Evolutionary conservation across 1,284 basidiomycete species (phyloP), one percentile per base, ranked within the genome.

Genomic region (Cutaneotrichosporon sp.): DNA sequence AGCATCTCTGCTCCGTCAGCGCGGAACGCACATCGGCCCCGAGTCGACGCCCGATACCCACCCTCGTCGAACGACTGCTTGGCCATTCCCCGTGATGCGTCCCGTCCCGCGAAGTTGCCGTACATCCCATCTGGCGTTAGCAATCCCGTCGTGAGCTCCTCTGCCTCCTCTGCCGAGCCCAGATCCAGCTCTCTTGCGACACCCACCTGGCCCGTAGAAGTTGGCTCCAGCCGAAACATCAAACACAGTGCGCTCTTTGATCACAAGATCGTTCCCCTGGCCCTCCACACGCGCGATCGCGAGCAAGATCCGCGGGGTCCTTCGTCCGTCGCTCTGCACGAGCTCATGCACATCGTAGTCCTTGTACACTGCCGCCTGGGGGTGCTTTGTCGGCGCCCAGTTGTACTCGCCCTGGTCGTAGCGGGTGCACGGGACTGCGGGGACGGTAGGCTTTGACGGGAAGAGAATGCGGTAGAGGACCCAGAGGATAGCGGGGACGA

Each of bases 41-140:
- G n/a, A n/a, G n/a, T n/a, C n/a, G n/a, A n/a, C n/a, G n/a, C n/a
- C n/a, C n/a, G n/a, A 43, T 16, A 74, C 84, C 57, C 65, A 90
- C 90, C 89, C 25, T 79, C 44, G 63, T 93, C 92, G 63, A 97
- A 97, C 4, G 89, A 92, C 76, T 97, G 92, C 75, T 93, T 96
- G 8, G 92, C 92, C 91, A 96, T 94, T 11, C 92, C 91, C 41
- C 91, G 79, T 9, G 88, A 92, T 1, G 92, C 92, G 75, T 97
- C 92, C 47, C 90, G 79, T 3, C 92, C 92, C 2, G 92, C 91
- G 79, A 97, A 96, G 75, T 96, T 96, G 27, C 91, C 92, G 67
- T 97, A 97, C 81, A 92, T 90, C 1, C 92, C 92, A 64, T 86
- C 90, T 90, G 52, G 16, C 8, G 22, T 53, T 17, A 55, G 51